Percentiles rank a stretch among this genome's conserved stretches.
Evolutionary conservation across 2,329 filamentous ascomycete genomes (phyloP).

Genomic region (Sarocladium oryzae): DNA sequence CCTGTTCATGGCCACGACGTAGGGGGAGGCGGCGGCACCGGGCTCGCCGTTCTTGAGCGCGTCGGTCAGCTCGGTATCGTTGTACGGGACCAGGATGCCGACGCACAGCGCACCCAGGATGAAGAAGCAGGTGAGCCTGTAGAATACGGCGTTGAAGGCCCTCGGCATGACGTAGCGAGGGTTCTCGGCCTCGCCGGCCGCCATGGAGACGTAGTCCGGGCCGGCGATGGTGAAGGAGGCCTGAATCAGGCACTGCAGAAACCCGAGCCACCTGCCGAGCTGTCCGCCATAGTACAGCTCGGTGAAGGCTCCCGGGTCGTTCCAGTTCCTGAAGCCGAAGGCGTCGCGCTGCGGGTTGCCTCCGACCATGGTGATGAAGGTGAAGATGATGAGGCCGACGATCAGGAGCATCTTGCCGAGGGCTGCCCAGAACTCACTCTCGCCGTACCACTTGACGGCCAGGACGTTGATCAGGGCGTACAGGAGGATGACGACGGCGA

Average conservation of each 20-base stretch:
- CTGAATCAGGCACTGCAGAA: conserved; percentile 67
- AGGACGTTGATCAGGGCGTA: conserved; percentile 60
- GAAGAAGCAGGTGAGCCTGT: conserved; percentile 70
- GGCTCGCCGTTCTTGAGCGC: conserved; percentile 54
- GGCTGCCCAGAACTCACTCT: conserved; percentile 70
- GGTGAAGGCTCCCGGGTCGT: conserved; percentile 63
- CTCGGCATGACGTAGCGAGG: conserved; percentile 63
- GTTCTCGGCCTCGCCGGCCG: conserved; percentile 66
- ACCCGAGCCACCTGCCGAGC: conserved; percentile 69
- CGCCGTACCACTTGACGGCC: conserved; percentile 68
- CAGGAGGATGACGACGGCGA: conserved; percentile 43
- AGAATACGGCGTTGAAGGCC: conserved; percentile 74
- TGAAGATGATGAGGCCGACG: conserved; percentile 65
- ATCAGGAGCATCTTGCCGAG: conserved; percentile 67
- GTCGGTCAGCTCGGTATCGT: conserved; percentile 54
- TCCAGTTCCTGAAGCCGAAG: conserved; percentile 66
- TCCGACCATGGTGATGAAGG: conserved; percentile 76
- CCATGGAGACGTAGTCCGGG: conserved; percentile 62
- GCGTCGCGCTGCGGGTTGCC: conserved; percentile 68
- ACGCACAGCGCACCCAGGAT: conserved; percentile 66
- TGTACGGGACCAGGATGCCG: conserved; percentile 64
- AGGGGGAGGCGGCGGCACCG: conserved; percentile 63
- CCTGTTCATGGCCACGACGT: conserved; percentile 62
- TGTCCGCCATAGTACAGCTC: conserved; percentile 56
- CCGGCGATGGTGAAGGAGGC: conserved; percentile 63